phyloP scores from a whole-genome alignment of 2,329 filamentous ascomycete genomes.

The Chaetomiaceae sp. region DNA sequence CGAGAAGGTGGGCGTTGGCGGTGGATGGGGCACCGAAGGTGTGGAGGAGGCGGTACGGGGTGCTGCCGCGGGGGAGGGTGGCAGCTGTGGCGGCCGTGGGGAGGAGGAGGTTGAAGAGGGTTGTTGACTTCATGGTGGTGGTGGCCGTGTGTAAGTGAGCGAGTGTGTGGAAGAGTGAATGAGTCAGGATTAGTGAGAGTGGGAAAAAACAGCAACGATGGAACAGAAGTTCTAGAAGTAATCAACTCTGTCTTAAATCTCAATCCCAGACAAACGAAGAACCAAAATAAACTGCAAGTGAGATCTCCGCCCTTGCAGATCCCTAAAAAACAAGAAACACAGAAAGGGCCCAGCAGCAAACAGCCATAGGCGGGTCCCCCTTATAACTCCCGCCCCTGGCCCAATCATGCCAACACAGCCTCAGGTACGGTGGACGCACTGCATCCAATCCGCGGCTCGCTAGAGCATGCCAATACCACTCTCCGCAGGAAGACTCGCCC shows the following conservation, averaged over 20 bases:
- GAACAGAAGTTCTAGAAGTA: background rate
- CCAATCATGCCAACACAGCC: conserved; percentile 1
- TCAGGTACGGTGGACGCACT: background rate
- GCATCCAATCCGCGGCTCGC: background rate
- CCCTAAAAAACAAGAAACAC: too few species aligned
- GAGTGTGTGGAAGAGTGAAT: background rate
- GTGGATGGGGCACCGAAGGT: conserved; percentile 1
- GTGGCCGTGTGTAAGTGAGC: background rate
- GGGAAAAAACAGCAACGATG: background rate
- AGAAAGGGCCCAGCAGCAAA: too few species aligned
- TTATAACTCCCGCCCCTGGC: background rate
- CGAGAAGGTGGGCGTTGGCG: conserved; percentile 2
- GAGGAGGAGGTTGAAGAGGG: conserved; percentile 8
- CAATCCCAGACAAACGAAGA: too few species aligned
- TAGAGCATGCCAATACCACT: too few species aligned
- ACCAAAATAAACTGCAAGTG: too few species aligned
- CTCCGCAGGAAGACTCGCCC: too few species aligned
- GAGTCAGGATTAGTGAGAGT: background rate
- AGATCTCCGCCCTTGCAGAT: too few species aligned
- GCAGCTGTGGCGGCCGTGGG: conserved; percentile 1
- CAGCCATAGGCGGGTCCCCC: too few species aligned
- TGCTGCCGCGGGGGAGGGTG: background rate
- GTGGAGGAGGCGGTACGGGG: conserved; percentile 13
- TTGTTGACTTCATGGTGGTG: conserved; percentile 12
- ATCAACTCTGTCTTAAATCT: too few species aligned